Percentiles rank a stretch among this genome's conserved stretches.
phyloP scores from a whole-genome alignment of 2,329 filamentous ascomycete genomes.

The Apiospora aurea region DNA sequence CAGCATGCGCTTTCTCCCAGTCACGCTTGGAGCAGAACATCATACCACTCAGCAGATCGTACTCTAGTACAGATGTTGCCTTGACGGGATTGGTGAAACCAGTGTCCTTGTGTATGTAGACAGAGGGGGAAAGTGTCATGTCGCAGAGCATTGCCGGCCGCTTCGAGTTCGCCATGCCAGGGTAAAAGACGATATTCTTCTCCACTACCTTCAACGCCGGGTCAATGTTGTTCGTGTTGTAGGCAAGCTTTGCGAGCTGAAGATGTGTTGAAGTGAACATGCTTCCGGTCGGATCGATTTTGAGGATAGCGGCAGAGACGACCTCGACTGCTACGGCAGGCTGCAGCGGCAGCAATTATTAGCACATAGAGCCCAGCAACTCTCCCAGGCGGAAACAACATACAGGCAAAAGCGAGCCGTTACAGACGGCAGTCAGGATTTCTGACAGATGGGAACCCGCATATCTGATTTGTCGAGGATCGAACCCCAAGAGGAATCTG shows the following conservation, averaged over 20 bases:
- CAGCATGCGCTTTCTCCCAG: conserved; percentile 68
- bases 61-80: conserved; percentile 65
- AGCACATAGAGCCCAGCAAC: conserved; percentile 24
- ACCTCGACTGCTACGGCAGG: conserved; percentile 54
- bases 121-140: conserved; percentile 50
- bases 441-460: conserved; percentile 51
- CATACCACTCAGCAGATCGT: conserved; percentile 70
- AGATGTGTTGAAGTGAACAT: conserved; percentile 72
- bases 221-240: conserved; percentile 59
- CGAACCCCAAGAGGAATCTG: conserved; percentile 56
- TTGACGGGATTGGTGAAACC: conserved; percentile 64
- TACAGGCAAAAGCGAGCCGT: conserved; percentile 44
- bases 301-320: conserved; percentile 62
- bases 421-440: conserved; percentile 51
- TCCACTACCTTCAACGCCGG: conserved; percentile 68
- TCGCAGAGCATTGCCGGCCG: conserved; percentile 55
- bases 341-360: conserved; percentile 40
- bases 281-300: conserved; percentile 70
- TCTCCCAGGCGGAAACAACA: conserved; percentile 49
- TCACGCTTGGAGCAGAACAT: conserved; percentile 66
- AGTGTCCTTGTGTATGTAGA: conserved; percentile 66
- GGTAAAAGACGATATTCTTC: conserved; percentile 71
- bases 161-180: conserved; percentile 51
- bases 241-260: conserved; percentile 63
- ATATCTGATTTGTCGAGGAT: conserved; percentile 61